Evolutionary conservation across 208 protist genomes (phyloP), one percentile per base, ranked within the genome.

Genomic region (Leishmania turanica): DNA sequence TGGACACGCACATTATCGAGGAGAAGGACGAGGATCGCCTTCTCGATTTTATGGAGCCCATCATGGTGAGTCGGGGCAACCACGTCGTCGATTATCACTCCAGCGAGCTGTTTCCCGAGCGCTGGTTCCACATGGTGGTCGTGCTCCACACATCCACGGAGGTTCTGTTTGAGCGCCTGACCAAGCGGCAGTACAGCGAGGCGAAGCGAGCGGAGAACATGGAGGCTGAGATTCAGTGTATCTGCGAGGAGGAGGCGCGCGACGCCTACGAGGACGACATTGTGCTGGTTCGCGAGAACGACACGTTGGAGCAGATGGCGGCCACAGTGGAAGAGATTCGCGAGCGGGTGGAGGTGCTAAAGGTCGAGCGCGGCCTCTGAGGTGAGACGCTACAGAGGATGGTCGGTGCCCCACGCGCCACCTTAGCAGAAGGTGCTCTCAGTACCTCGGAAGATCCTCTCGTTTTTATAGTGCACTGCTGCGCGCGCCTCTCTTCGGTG

Each of bases 121-220:
- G 99, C 15, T 99, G 98, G 98, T 99, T 99, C 85, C 96, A 99
- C 69, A 88, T 99, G 2, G 98, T 99, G 9, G 82, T 99, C 13
- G 98, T 99, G 17, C 90, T 99, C 70, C 87, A 97, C 60, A 79
- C 96, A 31, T 95, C 98, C 45, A 99, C 95, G 49, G 89, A 90
- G 79, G 66, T 93, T 34, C 90, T 99, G 1, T 99, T 96, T 84
- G 92, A 99, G 62, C 91, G 99, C 19, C 89, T 99, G 34, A 84
- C 81, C 31, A 93, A 88, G 31, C 96, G 98, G 56, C 88, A 92
- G 62, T 99, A 99, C 90, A 91, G 84, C 70, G 83, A 96, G 49
- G 87, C 89, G 37, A 99, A 99, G 87, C 89, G 98, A 27, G 73
- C 89, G n/a, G 98, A 99, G 70, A 99, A 99, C 89, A 92, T 99